phyloP scores from a whole-genome alignment of 768 basidiomycete species.

The Russula earlei region DNA sequence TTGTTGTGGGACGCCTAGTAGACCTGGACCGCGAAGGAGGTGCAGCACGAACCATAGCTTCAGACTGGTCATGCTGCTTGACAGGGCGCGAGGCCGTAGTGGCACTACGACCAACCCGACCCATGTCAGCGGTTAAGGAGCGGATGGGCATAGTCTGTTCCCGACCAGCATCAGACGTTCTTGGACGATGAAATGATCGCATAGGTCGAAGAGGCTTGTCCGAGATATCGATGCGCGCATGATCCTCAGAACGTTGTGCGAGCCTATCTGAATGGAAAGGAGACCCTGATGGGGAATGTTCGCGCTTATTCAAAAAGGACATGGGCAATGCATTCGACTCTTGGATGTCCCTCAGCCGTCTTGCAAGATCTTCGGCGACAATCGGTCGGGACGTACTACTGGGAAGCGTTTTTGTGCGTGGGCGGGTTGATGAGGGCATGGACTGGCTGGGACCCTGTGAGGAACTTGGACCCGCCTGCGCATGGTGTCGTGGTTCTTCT shows the following conservation, averaged over 20 bases:
- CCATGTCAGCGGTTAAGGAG: neutral
- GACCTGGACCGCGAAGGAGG: neutral
- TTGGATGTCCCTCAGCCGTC: constrained; percentile 15
- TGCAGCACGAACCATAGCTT: constrained; percentile 15
- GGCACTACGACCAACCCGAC: constrained; percentile 11
- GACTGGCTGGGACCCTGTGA: neutral
- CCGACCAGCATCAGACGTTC: constrained; percentile 26
- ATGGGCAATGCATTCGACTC: neutral
- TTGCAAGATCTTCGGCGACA: constrained; percentile 16
- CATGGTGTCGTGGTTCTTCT: neutral
- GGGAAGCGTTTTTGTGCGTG: constrained; percentile 18
- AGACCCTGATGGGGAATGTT: neutral
- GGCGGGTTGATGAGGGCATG: neutral
- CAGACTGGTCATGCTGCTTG: constrained; percentile 28
- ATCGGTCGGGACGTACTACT: constrained; percentile 11
- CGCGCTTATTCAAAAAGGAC: neutral
- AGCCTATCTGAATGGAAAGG: neutral
- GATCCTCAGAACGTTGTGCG: constrained; percentile 23
- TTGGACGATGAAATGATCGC: constrained; percentile 54
- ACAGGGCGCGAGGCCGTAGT: constrained; percentile 24
- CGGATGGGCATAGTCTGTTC: neutral
- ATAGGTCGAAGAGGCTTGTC: constrained; percentile 34
- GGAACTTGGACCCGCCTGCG: neutral
- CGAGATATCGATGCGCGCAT: constrained; percentile 16
- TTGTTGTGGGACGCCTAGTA: constrained; percentile 20